phyloP scores from a whole-genome alignment of 228 moss, liverwort and hornwort genomes.

The Sphagnum fallax region DNA sequence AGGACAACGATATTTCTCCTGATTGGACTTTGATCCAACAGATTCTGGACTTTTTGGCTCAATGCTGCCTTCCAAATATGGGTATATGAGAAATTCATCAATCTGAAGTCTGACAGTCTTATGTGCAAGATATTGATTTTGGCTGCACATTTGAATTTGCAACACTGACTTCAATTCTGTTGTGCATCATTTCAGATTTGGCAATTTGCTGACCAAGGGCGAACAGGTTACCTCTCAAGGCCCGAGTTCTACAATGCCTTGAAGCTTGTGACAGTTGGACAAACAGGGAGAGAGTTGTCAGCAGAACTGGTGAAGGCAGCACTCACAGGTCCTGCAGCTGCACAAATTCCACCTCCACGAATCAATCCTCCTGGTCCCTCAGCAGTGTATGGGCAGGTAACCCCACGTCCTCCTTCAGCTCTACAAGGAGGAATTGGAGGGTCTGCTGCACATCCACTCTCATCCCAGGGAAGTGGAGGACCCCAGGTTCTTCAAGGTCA shows the following conservation, averaged over 20 bases:
- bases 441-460: conserved; percentile 9
- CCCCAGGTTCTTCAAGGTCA: conserved; percentile 9
- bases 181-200: conserved; percentile 61
- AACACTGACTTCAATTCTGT: no score
- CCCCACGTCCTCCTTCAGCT: conserved; percentile 10
- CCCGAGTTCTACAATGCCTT: conserved; percentile 88
- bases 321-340: conserved; percentile 82
- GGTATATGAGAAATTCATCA: no score
- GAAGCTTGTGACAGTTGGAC: conserved; percentile 95
- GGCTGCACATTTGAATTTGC: no score
- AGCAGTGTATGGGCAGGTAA: conserved; percentile 34
- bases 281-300: conserved; percentile 85
- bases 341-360: conserved; percentile 88
- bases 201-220: conserved; percentile 89
- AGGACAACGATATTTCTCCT: no score
- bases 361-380: conserved; percentile 53
- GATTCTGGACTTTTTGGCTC: no score
- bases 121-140: no score
- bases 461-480: conserved; percentile 22
- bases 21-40: no score
- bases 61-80: no score
- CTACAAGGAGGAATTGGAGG: conserved; percentile 18
- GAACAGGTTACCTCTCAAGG: conserved; percentile 69
- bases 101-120: no score
- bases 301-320: conserved; percentile 89